Conservation (phyloP, 2,329 filamentous ascomycete species). For the Dactylellina drechsleri region DNA sequence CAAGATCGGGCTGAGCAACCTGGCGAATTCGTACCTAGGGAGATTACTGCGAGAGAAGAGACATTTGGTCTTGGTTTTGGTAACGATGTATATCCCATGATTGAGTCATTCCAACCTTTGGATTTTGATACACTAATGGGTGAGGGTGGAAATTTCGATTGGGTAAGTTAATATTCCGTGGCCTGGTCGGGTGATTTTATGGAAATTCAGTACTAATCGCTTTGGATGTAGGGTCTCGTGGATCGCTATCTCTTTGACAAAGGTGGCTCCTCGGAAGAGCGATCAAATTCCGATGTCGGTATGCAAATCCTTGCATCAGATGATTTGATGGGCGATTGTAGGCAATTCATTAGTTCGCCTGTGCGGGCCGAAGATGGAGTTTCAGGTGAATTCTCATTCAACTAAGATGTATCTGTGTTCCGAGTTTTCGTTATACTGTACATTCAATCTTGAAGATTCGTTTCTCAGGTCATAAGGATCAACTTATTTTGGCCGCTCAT, state of each 20-base stretch:
- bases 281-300: slow-evolving; percentile 3
- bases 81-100: slow-evolving; percentile 41
- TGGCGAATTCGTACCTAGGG: slow-evolving; percentile 28
- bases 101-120: slow-evolving; percentile 38
- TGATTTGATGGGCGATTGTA: slow-evolving; percentile 7
- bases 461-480: background rate
- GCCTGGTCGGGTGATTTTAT: no score
- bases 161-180: slow-evolving; percentile 13
- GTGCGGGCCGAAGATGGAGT: background rate
- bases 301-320: slow-evolving; percentile 15
- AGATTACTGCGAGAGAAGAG: slow-evolving; percentile 24
- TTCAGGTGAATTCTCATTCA: no score
- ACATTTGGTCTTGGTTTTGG: slow-evolving; percentile 23
- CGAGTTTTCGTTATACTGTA: no score
- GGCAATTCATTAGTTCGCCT: background rate
- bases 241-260: slow-evolving; percentile 48
- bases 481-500: background rate
- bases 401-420: no score
- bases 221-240: slow-evolving; percentile 30
- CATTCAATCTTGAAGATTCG: no score
- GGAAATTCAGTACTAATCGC: background rate
- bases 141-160: slow-evolving; percentile 38
- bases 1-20: slow-evolving; percentile 25
- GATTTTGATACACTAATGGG: slow-evolving; percentile 48
- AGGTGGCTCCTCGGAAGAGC: background rate